Evolutionary conservation across 257 asterid genomes (phyloP).

Genomic region (Craterostigma plantagineum): DNA sequence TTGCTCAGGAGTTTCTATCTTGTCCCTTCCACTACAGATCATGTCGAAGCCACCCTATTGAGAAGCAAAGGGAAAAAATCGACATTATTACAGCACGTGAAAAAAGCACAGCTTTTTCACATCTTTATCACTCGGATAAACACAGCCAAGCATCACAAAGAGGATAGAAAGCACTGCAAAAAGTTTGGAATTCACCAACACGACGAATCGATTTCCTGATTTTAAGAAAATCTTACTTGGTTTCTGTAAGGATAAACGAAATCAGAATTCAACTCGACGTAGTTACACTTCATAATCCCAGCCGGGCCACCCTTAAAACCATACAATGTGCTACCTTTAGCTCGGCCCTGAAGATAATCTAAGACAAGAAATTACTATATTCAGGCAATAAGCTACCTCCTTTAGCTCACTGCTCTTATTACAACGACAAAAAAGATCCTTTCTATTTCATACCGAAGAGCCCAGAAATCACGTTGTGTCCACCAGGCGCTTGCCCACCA

Average conservation of each 20-base stretch:
- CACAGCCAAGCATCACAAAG: too few species aligned
- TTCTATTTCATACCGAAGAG: constrained; percentile 43
- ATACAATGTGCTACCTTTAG: constrained; percentile 79
- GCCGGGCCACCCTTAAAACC: constrained; percentile 99
- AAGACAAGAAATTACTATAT: constrained; percentile 8
- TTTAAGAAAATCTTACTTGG: constrained; percentile 31
- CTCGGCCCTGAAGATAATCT: constrained; percentile 84
- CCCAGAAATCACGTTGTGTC: constrained; percentile 98
- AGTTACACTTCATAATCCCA: constrained; percentile 87
- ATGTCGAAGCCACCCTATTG: constrained; percentile 96
- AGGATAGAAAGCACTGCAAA: too few species aligned
- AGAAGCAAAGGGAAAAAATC: not conserved
- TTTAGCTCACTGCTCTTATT: not conserved
- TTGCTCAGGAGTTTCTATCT: constrained; percentile 98
- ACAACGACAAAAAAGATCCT: not conserved
- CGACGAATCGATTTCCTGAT: too few species aligned
- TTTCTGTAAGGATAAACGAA: constrained; percentile 85
- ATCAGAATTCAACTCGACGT: constrained; percentile 54
- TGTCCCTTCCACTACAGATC: constrained; percentile 98
- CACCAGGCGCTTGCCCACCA: constrained; percentile 99
- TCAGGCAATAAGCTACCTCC: not conserved
- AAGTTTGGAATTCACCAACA: too few species aligned
- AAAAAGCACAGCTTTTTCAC: not conserved
- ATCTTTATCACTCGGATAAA: too few species aligned
- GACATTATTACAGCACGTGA: not conserved